Evolutionary conservation across 148 eudicot species (phyloP), one percentile per base, ranked within the genome.

Genomic region (Cornus kousa): DNA sequence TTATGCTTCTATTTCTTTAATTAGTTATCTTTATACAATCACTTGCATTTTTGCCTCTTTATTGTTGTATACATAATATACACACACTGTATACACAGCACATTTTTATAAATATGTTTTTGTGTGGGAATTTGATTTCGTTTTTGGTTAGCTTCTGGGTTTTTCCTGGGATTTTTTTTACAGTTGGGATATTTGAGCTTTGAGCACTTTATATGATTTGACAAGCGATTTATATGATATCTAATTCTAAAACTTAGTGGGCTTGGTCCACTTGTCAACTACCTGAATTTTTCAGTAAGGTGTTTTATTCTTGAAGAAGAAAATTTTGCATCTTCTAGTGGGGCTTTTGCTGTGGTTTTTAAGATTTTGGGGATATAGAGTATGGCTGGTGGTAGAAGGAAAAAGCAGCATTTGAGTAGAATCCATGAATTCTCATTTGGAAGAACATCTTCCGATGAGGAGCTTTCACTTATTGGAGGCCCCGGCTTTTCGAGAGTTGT

Each of bases 401-500:
- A 75, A 59, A 87, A 85, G 81, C 81, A 78, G 43, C 79, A 77
- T 80, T 77, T 73, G 33, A 82, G 83, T 35, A 78, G 80, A 79
- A 40, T 88, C 73, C 81, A 77, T 71, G 55, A 77, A 11, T 64
- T 80, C 39, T 72, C 82, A 13, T 23, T 40, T 43, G 76, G 77
- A 32, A 85, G 4, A 62, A 65, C 81, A 14, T 74, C 83, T 48
- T 78, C 83, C 17, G 70, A 75, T 23, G 83, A 86, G 33, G 86
- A 87, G 19, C 78, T 72, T 67, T 82, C 82, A 4, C 73, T 82
- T 68, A 77, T 87, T 55, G 92, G 92, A 20, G 82, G 78, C 16
- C 89, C 89, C 0, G 92, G 92, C 4, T 91, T 85, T 67, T 91
- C 91, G 0, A 87, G 94, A 71, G 43, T 81, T 5, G 91, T 91